Evolutionary conservation across 1,284 basidiomycete species (phyloP).

Genomic region (Salmacisia buchloeana): DNA sequence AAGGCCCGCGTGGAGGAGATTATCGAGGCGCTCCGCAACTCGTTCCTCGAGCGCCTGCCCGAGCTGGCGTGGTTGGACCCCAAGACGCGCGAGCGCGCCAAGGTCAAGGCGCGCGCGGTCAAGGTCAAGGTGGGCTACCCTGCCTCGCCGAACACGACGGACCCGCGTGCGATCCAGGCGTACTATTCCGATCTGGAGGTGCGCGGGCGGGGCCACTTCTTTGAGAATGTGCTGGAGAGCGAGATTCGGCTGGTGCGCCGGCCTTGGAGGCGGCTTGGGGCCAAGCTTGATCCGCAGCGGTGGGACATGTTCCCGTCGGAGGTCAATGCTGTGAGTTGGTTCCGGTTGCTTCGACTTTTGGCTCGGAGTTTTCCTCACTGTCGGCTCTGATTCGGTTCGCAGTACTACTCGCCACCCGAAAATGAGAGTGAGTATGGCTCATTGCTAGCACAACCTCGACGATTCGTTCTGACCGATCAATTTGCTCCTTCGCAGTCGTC

Average conservation of each 20-base stretch:
- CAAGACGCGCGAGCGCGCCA: slow-evolving; percentile 71
- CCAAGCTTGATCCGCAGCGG: slow-evolving; percentile 62
- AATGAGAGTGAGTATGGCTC: slow-evolving; percentile 56
- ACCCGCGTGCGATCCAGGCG: slow-evolving; percentile 54
- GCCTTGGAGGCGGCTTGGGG: slow-evolving; percentile 6
- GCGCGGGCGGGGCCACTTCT: slow-evolving; percentile 63
- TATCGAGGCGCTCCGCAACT: slow-evolving; percentile 76
- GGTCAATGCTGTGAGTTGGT: slow-evolving; percentile 44
- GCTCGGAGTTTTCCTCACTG: not conserved
- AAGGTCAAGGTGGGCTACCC: slow-evolving; percentile 85
- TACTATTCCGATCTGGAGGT: slow-evolving; percentile 74
- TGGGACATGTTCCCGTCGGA: slow-evolving; percentile 82
- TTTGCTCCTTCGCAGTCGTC: slow-evolving; percentile 55
- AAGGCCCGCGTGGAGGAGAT: slow-evolving; percentile 74
- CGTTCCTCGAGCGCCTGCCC: slow-evolving; percentile 75
- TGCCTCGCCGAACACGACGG: slow-evolving; percentile 70
- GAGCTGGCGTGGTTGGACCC: slow-evolving; percentile 87
- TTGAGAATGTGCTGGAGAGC: slow-evolving; percentile 72
- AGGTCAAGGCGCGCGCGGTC: slow-evolving; percentile 77
- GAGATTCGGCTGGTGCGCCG: slow-evolving; percentile 61
- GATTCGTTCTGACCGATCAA: not conserved
- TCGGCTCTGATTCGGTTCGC: not conserved
- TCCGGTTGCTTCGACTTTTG: slow-evolving; percentile 59
- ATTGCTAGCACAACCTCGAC: not conserved
- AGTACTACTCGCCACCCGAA: slow-evolving; percentile 41